Conservation (phyloP, 192 early-diverging fungal genomes). For the Podila minutissima region DNA sequence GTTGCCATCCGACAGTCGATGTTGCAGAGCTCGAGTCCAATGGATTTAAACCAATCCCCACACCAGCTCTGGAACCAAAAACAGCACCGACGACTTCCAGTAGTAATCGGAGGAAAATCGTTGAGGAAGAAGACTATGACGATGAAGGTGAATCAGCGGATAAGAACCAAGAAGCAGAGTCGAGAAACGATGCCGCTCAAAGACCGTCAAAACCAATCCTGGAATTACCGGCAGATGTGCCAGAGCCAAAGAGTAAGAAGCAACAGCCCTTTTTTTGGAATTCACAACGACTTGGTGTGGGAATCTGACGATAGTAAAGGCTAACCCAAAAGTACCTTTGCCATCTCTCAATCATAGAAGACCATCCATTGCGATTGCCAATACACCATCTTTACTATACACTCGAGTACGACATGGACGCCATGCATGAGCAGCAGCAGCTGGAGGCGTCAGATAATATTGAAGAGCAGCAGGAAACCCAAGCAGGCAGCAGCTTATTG, state of each 20-base stretch:
- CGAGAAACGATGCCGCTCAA: not conserved
- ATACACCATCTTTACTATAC: constrained; percentile 75
- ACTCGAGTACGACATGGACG: constrained; percentile 70
- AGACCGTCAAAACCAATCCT: not conserved
- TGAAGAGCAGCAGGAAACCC: constrained; percentile 28
- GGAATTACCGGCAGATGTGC: not conserved
- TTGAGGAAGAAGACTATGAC: constrained; percentile 53
- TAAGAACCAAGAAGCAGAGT: constrained; percentile 2
- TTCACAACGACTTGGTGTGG: not conserved
- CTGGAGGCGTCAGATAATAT: constrained; percentile 47
- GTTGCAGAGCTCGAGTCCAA: constrained; percentile 23
- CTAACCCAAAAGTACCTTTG: not conserved
- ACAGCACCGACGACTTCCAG: constrained; percentile 9
- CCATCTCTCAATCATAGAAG: constrained; percentile 14
- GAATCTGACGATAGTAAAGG: not conserved
- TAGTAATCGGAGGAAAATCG: constrained; percentile 23
- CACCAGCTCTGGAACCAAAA: not conserved
- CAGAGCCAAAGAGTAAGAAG: not conserved
- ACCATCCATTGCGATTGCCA: constrained; percentile 44
- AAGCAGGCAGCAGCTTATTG: constrained; percentile 26
- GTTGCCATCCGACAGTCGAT: constrained; percentile 53
- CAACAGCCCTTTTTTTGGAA: not conserved
- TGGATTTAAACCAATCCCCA: constrained; percentile 4
- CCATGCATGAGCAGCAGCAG: constrained; percentile 62
- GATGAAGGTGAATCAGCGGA: constrained; percentile 21